Conservation (phyloP, 352 stramenopile genomes). For the Phytopythium mirpurense region DNA sequence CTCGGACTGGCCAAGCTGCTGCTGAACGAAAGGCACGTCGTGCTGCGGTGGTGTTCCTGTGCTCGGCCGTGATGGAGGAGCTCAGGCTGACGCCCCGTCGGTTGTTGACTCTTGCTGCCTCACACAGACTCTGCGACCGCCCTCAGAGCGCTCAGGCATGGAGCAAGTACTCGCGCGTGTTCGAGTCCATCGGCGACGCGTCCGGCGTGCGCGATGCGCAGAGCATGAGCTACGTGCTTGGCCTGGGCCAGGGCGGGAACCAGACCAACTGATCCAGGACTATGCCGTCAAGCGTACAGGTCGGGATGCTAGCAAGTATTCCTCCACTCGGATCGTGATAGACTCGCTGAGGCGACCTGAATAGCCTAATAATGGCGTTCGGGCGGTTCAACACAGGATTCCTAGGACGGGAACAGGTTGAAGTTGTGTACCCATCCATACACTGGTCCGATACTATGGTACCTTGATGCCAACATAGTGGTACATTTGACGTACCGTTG, state of each 20-base stretch:
- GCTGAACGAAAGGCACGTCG: slow-evolving; percentile 67
- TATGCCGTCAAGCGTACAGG: not conserved
- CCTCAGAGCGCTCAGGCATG: slow-evolving; percentile 80
- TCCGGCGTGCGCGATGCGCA: slow-evolving; percentile 79
- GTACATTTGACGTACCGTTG: not conserved
- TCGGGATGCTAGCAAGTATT: not conserved
- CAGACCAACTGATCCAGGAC: slow-evolving; percentile 45
- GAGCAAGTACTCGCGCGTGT: slow-evolving; percentile 71
- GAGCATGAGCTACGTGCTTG: slow-evolving; percentile 87
- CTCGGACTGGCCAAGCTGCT: slow-evolving; percentile 69
- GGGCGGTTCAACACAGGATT: too few relatives aligned
- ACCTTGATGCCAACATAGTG: not conserved
- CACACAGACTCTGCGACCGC: slow-evolving; percentile 47
- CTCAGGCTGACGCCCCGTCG: not conserved
- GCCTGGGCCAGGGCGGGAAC: slow-evolving; percentile 71
- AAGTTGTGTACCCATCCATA: not conserved
- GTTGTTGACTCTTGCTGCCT: too few relatives aligned
- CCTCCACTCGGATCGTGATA: not conserved
- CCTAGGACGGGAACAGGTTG: too few relatives aligned
- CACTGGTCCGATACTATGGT: too few relatives aligned
- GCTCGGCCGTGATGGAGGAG: not conserved
- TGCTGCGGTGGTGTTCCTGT: not conserved
- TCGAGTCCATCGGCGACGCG: slow-evolving; percentile 56
- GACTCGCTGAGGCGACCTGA: not conserved
- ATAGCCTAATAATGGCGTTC: too few relatives aligned